Base-by-base conservation (phyloP, 306 rosid species). In the Ormosia emarginata region DNA sequence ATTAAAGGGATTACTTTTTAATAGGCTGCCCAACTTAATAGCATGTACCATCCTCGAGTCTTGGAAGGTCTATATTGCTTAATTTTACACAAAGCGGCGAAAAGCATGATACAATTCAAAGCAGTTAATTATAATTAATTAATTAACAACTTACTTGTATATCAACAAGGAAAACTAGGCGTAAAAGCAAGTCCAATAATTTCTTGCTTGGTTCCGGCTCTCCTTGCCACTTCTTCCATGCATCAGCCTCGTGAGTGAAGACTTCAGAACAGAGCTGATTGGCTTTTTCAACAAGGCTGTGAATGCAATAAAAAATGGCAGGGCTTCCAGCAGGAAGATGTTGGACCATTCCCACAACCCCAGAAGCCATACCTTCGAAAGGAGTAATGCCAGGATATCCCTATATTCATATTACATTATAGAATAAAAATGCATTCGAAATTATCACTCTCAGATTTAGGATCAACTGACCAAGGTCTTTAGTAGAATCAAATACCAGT, bases 281-380 rank as follows among this genome's bases (percentile, higher is more conserved):
- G 47, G 93, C 92, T 85, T 93, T 93, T 75, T 86, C 95, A 49
- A 82, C 87, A 46, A 93, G 94, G 80, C 83, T 85, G 74, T 93
- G 87, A 50, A 95, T 76, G 85, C 98, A 91, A 78, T 88, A 93
- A 82, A 91, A 91, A 73, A 83, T 93, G 74, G 94, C 89, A 55
- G 99, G 97, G 82, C 98, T 93, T 82, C 99, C 97, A 34, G 98
- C 98, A 71, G 97, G 99, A 85, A 95, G 93, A 87, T 91, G 86
- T 44, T 92, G 92, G 57, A 89, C 90, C 85, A 93, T 75, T 57
- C 94, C 93, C 66, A 89, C 87, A 81, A 95, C 92, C 74, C 98
- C 98, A 78, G 98, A 89, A 89, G 98, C 98, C 92, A 95, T 85
- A 67, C 99, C 99, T 82, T 95, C 97, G 30, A 93, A 93, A 36